phyloP scores from a whole-genome alignment of 2,329 filamentous ascomycete genomes.

The Geosmithia morbida region DNA sequence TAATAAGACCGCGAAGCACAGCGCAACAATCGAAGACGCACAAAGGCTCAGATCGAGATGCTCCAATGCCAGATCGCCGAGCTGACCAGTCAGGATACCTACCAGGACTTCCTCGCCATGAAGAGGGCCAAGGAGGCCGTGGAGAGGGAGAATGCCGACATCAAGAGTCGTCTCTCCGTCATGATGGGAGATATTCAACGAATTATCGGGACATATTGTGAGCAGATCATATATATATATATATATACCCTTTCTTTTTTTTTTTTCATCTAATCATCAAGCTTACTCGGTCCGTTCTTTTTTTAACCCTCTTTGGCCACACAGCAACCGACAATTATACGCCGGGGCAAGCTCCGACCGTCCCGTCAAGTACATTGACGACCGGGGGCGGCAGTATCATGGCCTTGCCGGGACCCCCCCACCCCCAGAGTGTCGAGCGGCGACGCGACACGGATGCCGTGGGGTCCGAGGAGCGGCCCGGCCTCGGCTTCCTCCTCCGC shows the following conservation, averaged over 20 bases:
- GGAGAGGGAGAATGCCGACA: slow-evolving; percentile 66
- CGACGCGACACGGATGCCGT: not conserved
- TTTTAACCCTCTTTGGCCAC: too few relatives aligned
- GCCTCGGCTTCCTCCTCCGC: too few relatives aligned
- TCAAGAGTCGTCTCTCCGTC: slow-evolving; percentile 52
- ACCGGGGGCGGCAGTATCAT: not conserved
- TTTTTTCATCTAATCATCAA: not conserved
- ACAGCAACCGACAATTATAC: not conserved
- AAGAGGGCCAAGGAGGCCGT: slow-evolving; percentile 63
- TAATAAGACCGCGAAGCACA: slow-evolving; percentile 66
- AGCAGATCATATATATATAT: too few relatives aligned
- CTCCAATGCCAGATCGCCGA: slow-evolving; percentile 61
- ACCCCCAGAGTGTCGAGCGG: not conserved
- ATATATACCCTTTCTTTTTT: not conserved
- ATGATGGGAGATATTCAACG: slow-evolving; percentile 52
- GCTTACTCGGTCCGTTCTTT: too few relatives aligned
- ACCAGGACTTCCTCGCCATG: slow-evolving; percentile 67
- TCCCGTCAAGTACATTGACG: not conserved
- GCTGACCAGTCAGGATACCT: slow-evolving; percentile 66
- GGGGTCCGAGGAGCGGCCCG: too few relatives aligned
- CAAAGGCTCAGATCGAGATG: slow-evolving; percentile 63
- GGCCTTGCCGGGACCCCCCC: not conserved
- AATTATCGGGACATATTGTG: slow-evolving; percentile 22
- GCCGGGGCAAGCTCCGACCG: not conserved
- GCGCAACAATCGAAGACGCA: slow-evolving; percentile 70